Conservation (phyloP, 768 basidiomycete genomes). For the Tubosaeta sp. region DNA sequence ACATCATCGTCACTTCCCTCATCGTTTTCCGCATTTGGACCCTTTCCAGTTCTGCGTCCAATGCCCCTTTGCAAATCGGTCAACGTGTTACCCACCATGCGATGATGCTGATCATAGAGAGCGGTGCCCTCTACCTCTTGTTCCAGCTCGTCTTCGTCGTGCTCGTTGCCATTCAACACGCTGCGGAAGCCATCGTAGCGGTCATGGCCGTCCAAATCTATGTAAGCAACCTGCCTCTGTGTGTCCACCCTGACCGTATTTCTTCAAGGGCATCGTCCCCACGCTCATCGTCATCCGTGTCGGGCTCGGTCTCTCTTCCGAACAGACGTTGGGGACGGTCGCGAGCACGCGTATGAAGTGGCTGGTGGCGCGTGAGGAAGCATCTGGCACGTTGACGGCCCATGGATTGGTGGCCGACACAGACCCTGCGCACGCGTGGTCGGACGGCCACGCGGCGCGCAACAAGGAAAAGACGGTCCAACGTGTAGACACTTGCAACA, state of each 20-base stretch:
- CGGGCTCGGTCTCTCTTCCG: conserved; percentile 28
- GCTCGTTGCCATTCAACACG: conserved; percentile 30
- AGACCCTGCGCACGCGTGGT: no score
- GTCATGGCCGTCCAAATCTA: conserved; percentile 38
- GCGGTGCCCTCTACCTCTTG: conserved; percentile 37
- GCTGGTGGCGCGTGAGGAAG: no score
- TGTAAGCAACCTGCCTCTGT: conserved; percentile 25
- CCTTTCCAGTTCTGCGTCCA: no score
- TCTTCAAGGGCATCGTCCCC: conserved; percentile 31
- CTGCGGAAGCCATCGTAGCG: conserved; percentile 34
- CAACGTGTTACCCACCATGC: conserved; percentile 26
- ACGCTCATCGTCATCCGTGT: conserved; percentile 36
- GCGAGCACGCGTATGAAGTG: conserved; percentile 24
- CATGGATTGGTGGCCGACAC: no score
- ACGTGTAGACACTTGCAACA: no score
- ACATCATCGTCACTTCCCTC: conserved; percentile 38
- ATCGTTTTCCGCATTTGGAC: conserved; percentile 41
- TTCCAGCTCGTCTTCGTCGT: conserved; percentile 38
- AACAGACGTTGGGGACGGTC: conserved; percentile 12
- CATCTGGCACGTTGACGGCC: no score
- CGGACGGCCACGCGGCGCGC: no score
- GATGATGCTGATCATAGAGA: conserved; percentile 36
- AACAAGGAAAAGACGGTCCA: no score
- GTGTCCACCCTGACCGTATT: no score
- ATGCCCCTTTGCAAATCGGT: no score